phyloP scores from a whole-genome alignment of 108 stramenopile species.

The Fragilaria crotonensis region DNA sequence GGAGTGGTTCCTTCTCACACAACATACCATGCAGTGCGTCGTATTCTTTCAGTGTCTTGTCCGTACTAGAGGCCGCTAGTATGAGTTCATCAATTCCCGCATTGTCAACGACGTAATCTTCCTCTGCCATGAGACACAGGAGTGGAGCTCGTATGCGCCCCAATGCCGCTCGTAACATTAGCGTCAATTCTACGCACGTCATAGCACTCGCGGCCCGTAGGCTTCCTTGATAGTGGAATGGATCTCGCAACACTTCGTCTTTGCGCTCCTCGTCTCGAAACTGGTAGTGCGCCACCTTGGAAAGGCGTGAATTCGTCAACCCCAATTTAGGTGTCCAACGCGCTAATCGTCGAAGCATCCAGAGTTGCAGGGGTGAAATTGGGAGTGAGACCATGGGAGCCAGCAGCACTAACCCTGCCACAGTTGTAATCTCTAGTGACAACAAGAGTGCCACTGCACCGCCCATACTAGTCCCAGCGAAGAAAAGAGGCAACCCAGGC shows the following conservation, averaged over 20 bases:
- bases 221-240: constrained; percentile 17
- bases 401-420: constrained; percentile 52
- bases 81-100: constrained; percentile 49
- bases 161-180: constrained; percentile 17
- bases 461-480: constrained; percentile 73
- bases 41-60: constrained; percentile 67
- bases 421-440: constrained; percentile 29
- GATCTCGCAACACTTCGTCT: constrained; percentile 37
- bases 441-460: constrained; percentile 68
- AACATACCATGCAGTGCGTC: constrained; percentile 67
- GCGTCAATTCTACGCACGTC: constrained; percentile 59
- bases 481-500: constrained; percentile 40
- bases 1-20: constrained; percentile 66
- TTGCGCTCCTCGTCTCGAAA: constrained; percentile 74
- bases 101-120: constrained; percentile 75
- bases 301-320: constrained; percentile 42
- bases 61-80: constrained; percentile 29
- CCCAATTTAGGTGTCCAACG: constrained; percentile 30
- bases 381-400: constrained; percentile 71
- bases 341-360: constrained; percentile 26
- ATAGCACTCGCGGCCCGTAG: constrained; percentile 37
- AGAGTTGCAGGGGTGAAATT: constrained; percentile 31
- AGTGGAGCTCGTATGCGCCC: constrained; percentile 44
- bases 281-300: constrained; percentile 51
- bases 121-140: constrained; percentile 58